Evolutionary conservation across 306 rosid species (phyloP), one percentile per base, ranked within the genome.

Genomic region (Luffa aegyptiaca): DNA sequence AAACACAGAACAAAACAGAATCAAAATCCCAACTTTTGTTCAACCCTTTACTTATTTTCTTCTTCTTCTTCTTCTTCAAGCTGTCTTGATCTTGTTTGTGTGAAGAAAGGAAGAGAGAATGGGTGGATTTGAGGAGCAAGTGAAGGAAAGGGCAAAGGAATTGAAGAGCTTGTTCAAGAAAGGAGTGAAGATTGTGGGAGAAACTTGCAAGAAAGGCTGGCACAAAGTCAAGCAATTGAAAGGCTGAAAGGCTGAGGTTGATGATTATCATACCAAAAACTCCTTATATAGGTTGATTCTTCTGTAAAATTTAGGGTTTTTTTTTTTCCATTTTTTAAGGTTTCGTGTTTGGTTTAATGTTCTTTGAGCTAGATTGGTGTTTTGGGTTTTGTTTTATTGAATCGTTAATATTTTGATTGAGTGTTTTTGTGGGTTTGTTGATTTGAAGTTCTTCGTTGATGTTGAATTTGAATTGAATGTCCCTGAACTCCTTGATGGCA

Each of bases 161-260:
- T 83, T 93, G 68, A 88, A 85, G 87, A 31, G 1, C 42, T 61
- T 92, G 2, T 70, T 93, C 41, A 83, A 79, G 80, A 93, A 85
- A 77, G 96, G 98, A 1, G 87, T 89, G 45, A 90, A 72, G 86
- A 35, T 88, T 56, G 96, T 92, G 0, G 91, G 93, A 49, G 64
- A 89, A n/a, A 83, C 98, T 16, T 90, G 90, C 90, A 93, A 85
- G 90, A 93, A 89, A 81, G 93, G 98, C 1, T 92, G 97, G 98
- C 5, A 16, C 78, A 93, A 86, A 85, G 85, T 93, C 77, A 91
- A 78, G 92, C 82, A 89, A 56, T 57, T 88, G 66, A 90, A 84
- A 66, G 78, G 89, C 76, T 86, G 82, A 88, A 68, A 26, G 31
- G 31, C 31, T n/a, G 35, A 9, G 2, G 14, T 8, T 35, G 6